Conservation (phyloP, 768 basidiomycete genomes). For the Russula griseocarnosa region DNA sequence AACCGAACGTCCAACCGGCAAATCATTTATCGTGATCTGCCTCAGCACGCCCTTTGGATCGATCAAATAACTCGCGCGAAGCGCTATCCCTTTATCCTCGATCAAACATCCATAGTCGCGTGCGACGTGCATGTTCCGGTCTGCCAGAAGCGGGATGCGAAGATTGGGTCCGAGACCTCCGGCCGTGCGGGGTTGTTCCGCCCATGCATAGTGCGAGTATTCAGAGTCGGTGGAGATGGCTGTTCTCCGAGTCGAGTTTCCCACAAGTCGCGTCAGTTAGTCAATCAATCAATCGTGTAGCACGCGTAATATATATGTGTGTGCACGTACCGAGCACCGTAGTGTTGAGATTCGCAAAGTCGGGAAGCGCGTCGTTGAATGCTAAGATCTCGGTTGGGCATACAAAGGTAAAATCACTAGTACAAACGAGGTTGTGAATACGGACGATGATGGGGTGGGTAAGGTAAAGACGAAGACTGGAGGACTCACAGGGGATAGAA, state of each 20-base stretch:
- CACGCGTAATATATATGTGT: background rate
- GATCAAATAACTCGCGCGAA: conserved; percentile 84
- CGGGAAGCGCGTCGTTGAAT: conserved; percentile 81
- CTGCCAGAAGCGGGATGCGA: conserved; percentile 77
- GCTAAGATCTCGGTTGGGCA: conserved; percentile 97
- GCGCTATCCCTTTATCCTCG: conserved; percentile 82
- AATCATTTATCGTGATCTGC: conserved; percentile 86
- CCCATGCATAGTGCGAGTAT: conserved; percentile 85
- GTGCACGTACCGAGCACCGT: conserved; percentile 62
- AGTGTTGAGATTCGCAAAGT: conserved; percentile 70
- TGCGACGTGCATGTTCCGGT: conserved; percentile 72
- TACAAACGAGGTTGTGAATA: too few relatives aligned
- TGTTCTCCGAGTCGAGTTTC: too few relatives aligned
- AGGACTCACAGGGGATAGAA: conserved; percentile 87
- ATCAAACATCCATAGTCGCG: conserved; percentile 85
- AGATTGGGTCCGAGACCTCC: conserved; percentile 90
- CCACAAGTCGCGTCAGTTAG: background rate
- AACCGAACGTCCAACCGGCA: conserved; percentile 92
- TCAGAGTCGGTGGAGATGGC: conserved; percentile 88
- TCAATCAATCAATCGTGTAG: too few relatives aligned
- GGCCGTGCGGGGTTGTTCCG: conserved; percentile 71
- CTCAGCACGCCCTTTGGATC: conserved; percentile 73
- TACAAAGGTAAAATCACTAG: conserved; percentile 80
- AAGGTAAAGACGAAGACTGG: background rate
- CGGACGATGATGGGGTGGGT: too few relatives aligned